Base-by-base conservation (phyloP, 2,329 filamentous ascomycete species). In the Penicillium frequentans region DNA sequence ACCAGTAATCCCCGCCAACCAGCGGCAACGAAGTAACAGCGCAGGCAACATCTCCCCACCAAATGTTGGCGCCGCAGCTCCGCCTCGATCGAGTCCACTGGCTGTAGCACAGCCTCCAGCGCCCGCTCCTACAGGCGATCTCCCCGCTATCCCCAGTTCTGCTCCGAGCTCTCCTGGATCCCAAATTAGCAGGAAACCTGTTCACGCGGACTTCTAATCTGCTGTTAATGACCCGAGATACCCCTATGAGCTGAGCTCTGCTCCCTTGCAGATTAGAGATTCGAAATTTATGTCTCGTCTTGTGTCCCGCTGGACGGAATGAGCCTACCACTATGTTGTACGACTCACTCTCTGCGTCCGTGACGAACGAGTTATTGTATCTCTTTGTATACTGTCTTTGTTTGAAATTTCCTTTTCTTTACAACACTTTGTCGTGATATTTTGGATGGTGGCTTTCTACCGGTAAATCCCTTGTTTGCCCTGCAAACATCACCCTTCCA, bases 181-280 rank as follows among this genome's bases (percentile, higher is more conserved):
- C 29, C 73, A 79, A 26, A 76, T 84, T 57, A 77, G 73, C 63
- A 79, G 83, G 54, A 86, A 86, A 70, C 82, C 84, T 26, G 79
- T 86, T 42, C 82, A 82, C 35, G 82, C 84, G 69, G 48, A 56
- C 44, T 45, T 50, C 37, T 64, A 62, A 60, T 55, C 59, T 53
- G 55, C 60, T 42, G 21, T 43, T 50, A 55, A 50, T 54, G 52
- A 49, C 39, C 49, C 3, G 47, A 47, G 16, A 49, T 39, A 47
- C 29, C n/a, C 35, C 39, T 39, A 29, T 48, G 21, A 43, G n/a
- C 24, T 46, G 31, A 54, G 29, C 21, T 52, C 29, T 23, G 7
- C 19, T 49, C 39, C 16, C n/a, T 48, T 49, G 35, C 54, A 52
- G 55, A 58, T 50, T 29, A 53, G 26, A 58, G 50, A 49, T 52